Evolutionary conservation across 1,139 yeast species (phyloP).

Genomic region (Lodderomyces metapsilosis): DNA sequence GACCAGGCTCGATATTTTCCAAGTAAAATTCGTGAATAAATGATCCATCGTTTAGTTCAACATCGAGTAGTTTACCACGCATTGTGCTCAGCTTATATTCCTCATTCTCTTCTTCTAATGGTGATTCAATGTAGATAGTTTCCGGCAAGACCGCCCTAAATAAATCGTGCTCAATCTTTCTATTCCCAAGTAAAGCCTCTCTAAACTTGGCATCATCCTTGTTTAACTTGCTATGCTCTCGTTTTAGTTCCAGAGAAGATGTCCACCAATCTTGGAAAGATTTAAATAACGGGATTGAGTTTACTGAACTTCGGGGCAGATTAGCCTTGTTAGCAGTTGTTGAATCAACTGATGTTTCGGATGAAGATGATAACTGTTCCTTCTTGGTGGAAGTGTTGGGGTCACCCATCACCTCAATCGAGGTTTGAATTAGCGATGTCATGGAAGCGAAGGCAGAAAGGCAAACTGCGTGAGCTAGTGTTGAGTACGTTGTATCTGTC

Average conservation of each 20-base stretch:
- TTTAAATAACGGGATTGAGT: slow-evolving; percentile 26
- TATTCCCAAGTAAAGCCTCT: slow-evolving; percentile 27
- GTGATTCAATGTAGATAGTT: slow-evolving; percentile 26
- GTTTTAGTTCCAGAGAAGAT: slow-evolving; percentile 7
- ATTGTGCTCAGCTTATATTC: slow-evolving; percentile 4
- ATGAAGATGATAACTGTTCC: slow-evolving; percentile 5
- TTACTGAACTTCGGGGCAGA: too few relatives aligned
- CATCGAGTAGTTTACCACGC: slow-evolving; percentile 30
- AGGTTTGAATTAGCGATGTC: slow-evolving; percentile 17
- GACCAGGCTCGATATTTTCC: slow-evolving; percentile 20
- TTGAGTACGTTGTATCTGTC: too few relatives aligned
- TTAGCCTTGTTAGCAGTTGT: neutral
- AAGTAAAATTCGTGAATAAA: slow-evolving; percentile 40
- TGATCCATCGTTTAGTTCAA: slow-evolving; percentile 27
- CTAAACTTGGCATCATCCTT: slow-evolving; percentile 16
- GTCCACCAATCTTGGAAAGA: slow-evolving; percentile 45
- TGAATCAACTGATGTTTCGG: slow-evolving; percentile 3
- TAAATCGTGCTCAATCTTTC: slow-evolving; percentile 34
- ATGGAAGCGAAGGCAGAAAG: slow-evolving; percentile 4
- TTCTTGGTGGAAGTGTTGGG: slow-evolving; percentile 8
- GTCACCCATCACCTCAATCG: slow-evolving; percentile 19
- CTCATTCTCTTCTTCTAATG: slow-evolving; percentile 11
- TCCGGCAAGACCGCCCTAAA: slow-evolving; percentile 34
- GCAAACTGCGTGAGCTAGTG: too few relatives aligned
- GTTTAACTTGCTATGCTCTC: slow-evolving; percentile 1